Evolutionary conservation across 2,329 filamentous ascomycete genomes (phyloP), one percentile per base, ranked within the genome.

Genomic region (Ascosphaera pollenicola): DNA sequence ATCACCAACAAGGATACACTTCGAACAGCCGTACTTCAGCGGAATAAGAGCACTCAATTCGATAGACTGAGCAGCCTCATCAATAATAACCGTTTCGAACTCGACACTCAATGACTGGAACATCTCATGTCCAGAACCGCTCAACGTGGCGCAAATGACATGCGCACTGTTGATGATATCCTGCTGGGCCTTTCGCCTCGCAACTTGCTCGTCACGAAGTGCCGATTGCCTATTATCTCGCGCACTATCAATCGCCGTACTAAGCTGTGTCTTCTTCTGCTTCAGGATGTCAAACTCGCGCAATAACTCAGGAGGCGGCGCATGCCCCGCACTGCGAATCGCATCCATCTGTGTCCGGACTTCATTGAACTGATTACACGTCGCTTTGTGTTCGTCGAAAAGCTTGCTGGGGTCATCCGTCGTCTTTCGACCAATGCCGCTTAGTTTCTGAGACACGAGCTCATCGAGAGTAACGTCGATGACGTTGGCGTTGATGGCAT

Each of bases 31-130:
- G 51, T 98, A 98, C 57, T 98, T 98, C 41, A 98, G 69, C 2
- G 89, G 89, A 47, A 98, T 98, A 36, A 98, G 68, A 10, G 89
- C 89, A 52, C 84, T 93, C 52, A 98, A 69, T 61, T 98, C 89
- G 44, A 98, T 91, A 56, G 87, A 98, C 65, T 98, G 89, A 13
- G 89, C 89, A 3, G 89, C 89, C 61, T 98, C 89, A 50, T 98
- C 89, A 45, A 98, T 94, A 48, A 98, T 81, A 46, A 98, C 89
- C 0, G 89, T 95, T 59, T 98, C 89, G 48, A 98, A 98, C 56
- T 98, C 89, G 39, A 98, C 83, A 49, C 81, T 85, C 41, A 98
- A 62, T 48, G 78, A 79, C 57, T 87, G 83, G 62, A 98, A 93
- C 75, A 95, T 92, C 47, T 98, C 89, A 51, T 98, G 91, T 3